Evolutionary conservation across 345 rosid species (phyloP).

Genomic region (Aethionema arabicum): DNA sequence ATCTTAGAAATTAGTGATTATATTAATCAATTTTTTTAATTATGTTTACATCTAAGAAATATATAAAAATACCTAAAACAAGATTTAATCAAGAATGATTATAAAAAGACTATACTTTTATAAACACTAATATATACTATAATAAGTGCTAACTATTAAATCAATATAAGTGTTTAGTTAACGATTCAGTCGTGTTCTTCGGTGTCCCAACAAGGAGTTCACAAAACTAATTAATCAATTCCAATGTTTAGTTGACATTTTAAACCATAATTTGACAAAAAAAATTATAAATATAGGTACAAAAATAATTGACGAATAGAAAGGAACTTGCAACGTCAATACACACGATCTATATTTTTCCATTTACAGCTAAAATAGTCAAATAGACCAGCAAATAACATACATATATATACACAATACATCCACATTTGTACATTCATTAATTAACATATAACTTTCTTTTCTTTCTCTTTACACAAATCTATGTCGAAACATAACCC

Average conservation of each 20-base stretch:
- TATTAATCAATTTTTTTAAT: no score
- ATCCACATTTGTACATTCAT: constrained; percentile 5
- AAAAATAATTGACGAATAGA: no score
- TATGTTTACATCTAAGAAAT: no score
- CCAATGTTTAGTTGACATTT: constrained; percentile 29
- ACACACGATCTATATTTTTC: neutral
- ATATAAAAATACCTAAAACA: no score
- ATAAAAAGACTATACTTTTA: no score
- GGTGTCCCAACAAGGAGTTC: constrained; percentile 32
- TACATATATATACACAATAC: neutral
- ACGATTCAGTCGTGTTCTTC: constrained; percentile 28
- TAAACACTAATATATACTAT: no score
- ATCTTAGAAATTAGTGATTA: no score
- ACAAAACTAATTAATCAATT: constrained; percentile 22
- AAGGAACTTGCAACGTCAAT: no score
- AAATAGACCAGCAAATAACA: neutral
- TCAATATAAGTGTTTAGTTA: constrained; percentile 20
- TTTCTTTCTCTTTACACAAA: neutral
- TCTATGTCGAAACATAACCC: constrained; percentile 28
- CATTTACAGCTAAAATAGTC: neutral
- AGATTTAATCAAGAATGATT: no score
- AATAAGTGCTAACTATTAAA: no score
- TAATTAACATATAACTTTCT: constrained; percentile 11
- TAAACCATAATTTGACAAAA: constrained; percentile 16
- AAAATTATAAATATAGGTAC: neutral